phyloP scores from a whole-genome alignment of 768 basidiomycete genomes.

The Botryobasidium botryosum region DNA sequence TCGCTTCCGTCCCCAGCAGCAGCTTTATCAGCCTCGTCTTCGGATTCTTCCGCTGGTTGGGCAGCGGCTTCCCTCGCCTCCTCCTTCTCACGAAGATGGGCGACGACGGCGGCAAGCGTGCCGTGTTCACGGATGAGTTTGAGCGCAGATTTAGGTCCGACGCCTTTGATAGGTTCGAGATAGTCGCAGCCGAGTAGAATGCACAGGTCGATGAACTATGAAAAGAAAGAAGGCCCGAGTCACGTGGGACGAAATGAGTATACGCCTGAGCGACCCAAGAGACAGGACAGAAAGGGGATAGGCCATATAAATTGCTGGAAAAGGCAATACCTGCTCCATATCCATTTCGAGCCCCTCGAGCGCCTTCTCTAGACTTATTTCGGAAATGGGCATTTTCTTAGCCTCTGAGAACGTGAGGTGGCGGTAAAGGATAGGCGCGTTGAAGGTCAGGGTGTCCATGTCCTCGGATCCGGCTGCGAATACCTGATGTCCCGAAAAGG shows the following conservation, averaged over 20 bases:
- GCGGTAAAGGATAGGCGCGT: conserved; percentile 76
- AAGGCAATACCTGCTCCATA: conserved; percentile 56
- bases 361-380: conserved; percentile 68
- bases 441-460: conserved; percentile 98
- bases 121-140: conserved; percentile 80
- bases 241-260: neutral
- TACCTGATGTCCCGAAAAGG: conserved; percentile 32
- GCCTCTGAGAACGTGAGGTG: conserved; percentile 98
- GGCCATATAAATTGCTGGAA: neutral
- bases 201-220: conserved; percentile 88
- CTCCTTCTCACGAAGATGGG: conserved; percentile 64
- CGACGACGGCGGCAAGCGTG: conserved; percentile 50
- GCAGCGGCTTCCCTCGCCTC: conserved; percentile 17
- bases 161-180: conserved; percentile 93
- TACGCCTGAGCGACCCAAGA: neutral
- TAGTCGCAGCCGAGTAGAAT: conserved; percentile 96
- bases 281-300: neutral
- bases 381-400: conserved; percentile 89
- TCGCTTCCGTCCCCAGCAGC: conserved; percentile 13
- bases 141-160: conserved; percentile 89
- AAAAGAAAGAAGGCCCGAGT: neutral
- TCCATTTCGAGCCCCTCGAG: conserved; percentile 82
- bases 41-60: neutral
- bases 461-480: conserved; percentile 98
- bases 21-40: conserved; percentile 10